A percentile compares a stretch with the other conserved stretches of the same genome.
These are phyloP conservation scores for Macrophomina pseudophaseolina DNA, from an alignment of 2,329 filamentous ascomycete genomes.

Conservation along the genomic window DNA sequence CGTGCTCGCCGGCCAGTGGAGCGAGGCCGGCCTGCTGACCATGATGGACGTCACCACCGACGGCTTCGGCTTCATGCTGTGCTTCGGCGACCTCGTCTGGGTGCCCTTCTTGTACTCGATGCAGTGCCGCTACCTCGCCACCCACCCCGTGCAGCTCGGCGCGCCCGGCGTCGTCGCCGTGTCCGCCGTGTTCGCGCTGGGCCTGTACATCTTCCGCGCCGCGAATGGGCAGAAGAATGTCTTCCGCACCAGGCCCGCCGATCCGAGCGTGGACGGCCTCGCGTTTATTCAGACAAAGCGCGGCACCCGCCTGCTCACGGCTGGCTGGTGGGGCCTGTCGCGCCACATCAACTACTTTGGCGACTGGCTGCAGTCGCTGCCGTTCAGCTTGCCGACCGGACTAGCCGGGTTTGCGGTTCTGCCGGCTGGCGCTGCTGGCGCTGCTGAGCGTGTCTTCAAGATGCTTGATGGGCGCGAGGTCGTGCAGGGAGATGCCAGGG, in stretches of 20 bases:
- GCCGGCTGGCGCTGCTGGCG: conserved; percentile 34
- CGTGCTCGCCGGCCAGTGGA: conserved; percentile 81
- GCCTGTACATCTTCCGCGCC: conserved; percentile 90
- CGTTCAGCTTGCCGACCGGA: conserved; percentile 85
- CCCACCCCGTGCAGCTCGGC: conserved; percentile 81
- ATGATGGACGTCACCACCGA: conserved; percentile 95
- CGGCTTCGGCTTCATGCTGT: conserved; percentile 93
- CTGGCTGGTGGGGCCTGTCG: conserved; percentile 91
- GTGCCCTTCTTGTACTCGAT: conserved; percentile 87
- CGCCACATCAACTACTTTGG: conserved; percentile 96
- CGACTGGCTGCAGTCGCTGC: conserved; percentile 93
- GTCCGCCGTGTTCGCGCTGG: conserved; percentile 68
- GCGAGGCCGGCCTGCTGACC: conserved; percentile 86
- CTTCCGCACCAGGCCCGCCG: conserved; percentile 85
- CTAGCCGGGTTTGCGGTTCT: conserved; percentile 79
- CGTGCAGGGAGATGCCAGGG: conserved; percentile 68
- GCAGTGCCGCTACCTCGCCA: conserved; percentile 82
- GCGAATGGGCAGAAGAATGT: conserved; percentile 93
- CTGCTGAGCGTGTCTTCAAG: conserved; percentile 30
- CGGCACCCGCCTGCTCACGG: conserved; percentile 79
- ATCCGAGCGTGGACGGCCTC: conserved; percentile 78
- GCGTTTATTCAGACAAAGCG: conserved; percentile 83
- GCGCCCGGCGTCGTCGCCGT: conserved; percentile 68
- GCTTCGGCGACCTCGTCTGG: conserved; percentile 92
- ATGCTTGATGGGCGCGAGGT: conserved; percentile 50